Conservation (phyloP, 148 eudicot genomes). For the Vaccinium vitisidaea region DNA sequence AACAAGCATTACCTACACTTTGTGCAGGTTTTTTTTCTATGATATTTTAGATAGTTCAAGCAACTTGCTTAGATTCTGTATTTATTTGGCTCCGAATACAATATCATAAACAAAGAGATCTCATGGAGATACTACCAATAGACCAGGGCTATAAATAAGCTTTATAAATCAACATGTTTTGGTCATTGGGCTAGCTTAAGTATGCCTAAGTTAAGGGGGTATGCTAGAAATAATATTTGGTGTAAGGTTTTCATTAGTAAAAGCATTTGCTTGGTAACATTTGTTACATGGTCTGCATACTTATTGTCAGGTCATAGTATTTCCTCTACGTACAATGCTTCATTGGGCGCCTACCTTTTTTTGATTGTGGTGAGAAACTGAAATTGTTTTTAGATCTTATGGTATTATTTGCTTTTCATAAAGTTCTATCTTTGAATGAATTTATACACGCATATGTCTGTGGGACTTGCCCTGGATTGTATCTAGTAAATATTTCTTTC, state of each 20-base stretch:
- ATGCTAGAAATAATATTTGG: not conserved
- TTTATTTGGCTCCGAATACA: not conserved
- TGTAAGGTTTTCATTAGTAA: not conserved
- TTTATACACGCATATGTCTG: not conserved
- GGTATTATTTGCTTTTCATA: not conserved
- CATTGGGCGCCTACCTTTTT: not conserved
- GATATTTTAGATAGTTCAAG: not conserved
- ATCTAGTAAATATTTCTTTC: not conserved
- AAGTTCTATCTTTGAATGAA: not conserved
- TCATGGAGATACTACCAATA: not conserved
- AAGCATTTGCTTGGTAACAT: not conserved
- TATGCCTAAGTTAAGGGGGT: not conserved
- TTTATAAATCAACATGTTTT: not conserved
- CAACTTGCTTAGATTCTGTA: not conserved
- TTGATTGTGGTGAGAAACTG: not conserved
- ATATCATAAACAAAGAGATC: not conserved
- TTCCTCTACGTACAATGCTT: not conserved
- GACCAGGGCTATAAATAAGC: not conserved
- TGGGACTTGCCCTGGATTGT: not conserved
- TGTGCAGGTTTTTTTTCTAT: constrained; percentile 49
- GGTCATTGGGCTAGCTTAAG: not conserved
- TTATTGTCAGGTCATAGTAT: not conserved
- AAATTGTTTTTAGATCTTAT: not conserved
- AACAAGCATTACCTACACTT: constrained; percentile 63
- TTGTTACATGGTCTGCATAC: not conserved